These are phyloP conservation scores for Gaeumannomyces tritici DNA, from an alignment of 2,329 filamentous ascomycete species.

Conservation along the genomic window DNA sequence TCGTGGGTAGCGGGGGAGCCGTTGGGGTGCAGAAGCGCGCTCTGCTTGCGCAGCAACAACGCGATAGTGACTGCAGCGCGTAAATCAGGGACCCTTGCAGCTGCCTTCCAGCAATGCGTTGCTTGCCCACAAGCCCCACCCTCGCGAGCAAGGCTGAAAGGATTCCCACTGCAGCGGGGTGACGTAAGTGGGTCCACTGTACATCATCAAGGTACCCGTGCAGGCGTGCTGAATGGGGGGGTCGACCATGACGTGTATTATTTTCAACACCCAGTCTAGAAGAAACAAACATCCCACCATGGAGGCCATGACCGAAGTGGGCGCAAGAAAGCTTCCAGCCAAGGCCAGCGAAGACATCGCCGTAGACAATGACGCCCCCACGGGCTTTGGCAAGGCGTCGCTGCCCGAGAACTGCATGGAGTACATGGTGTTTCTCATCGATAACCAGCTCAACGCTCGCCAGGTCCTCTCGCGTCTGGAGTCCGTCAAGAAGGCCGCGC, in stretches of 20 bases:
- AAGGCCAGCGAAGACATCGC: background rate
- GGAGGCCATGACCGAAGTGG: background rate
- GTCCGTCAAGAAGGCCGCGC: conserved; percentile 58
- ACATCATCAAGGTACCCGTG: background rate
- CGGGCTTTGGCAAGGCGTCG: background rate
- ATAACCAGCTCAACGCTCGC: conserved; percentile 42
- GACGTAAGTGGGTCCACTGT: background rate
- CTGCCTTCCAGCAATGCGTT: background rate
- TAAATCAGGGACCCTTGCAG: background rate
- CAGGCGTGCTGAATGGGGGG: too few species aligned
- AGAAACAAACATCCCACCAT: background rate
- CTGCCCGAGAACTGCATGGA: conserved; percentile 79
- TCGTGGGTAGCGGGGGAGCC: background rate
- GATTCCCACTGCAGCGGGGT: background rate
- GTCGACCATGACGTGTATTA: too few species aligned
- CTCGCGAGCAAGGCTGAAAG: background rate
- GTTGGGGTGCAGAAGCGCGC: background rate
- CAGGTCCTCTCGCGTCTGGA: conserved; percentile 59
- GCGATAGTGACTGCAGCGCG: background rate
- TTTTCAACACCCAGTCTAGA: background rate
- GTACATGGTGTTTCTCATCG: conserved; percentile 69
- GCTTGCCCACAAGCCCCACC: background rate
- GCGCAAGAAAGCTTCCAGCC: background rate
- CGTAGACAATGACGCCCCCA: background rate
- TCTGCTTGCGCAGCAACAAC: background rate